Conservation (phyloP, 1,139 yeast species). For the Suhomyces bribrorum region DNA sequence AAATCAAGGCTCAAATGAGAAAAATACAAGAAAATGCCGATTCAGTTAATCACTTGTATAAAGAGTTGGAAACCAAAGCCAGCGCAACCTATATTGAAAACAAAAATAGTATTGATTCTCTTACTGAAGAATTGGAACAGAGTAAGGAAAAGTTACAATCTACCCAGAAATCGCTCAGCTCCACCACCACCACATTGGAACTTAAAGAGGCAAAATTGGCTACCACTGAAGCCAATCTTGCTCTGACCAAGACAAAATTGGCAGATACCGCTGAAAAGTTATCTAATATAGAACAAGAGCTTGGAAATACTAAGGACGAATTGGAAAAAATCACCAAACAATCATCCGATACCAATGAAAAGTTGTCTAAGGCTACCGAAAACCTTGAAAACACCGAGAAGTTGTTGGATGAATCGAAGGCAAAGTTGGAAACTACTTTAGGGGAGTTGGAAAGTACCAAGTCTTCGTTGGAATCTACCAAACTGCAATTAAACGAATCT, state of each 20-base stretch:
- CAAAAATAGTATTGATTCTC: slow-evolving; percentile 24
- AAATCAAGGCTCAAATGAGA: slow-evolving; percentile 2
- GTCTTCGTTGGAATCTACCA: neutral
- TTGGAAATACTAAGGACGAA: neutral
- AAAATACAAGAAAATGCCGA: slow-evolving; percentile 6
- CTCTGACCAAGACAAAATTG: neutral
- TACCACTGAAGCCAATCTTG: neutral
- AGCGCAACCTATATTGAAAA: slow-evolving; percentile 16
- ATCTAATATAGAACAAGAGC: neutral
- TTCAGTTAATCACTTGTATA: slow-evolving; percentile 1
- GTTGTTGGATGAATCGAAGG: slow-evolving; percentile 4
- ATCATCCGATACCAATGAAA: neutral
- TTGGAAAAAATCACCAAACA: neutral
- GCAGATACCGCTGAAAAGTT: neutral
- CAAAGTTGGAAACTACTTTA: neutral
- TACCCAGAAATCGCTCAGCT: neutral
- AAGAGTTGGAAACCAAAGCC: slow-evolving; percentile 6
- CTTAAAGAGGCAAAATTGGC: neutral
- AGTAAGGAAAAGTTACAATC: neutral
- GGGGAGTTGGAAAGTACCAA: slow-evolving; percentile 3
- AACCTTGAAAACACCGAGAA: neutral
- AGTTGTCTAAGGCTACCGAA: neutral
- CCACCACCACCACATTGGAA: neutral
- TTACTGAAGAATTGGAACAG: slow-evolving; percentile 3
- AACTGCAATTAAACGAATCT: neutral